Conservation (phyloP, 1,139 yeast species). For the Yamadazyma dendronema region DNA sequence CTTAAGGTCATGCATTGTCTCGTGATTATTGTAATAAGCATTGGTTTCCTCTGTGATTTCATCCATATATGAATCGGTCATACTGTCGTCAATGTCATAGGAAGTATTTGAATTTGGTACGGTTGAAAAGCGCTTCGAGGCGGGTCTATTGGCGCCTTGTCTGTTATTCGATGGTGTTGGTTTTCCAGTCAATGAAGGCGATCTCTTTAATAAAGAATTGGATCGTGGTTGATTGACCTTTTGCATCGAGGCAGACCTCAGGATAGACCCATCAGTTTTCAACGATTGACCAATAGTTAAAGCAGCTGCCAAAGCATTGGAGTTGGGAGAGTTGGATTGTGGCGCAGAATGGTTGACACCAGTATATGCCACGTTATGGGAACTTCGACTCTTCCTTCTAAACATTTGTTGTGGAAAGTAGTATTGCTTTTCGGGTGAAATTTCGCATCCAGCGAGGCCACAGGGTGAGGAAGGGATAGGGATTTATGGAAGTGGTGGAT, state of each 20-base stretch:
- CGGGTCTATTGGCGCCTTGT: slow-evolving; percentile 11
- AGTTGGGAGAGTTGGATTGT: slow-evolving; percentile 33
- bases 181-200: slow-evolving; percentile 12
- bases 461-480: neutral
- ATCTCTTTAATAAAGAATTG: slow-evolving; percentile 14
- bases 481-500: neutral
- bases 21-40: slow-evolving; percentile 22
- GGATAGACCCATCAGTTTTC: slow-evolving; percentile 3
- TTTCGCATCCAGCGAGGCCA: neutral
- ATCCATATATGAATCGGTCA: slow-evolving; percentile 29
- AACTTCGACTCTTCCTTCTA: slow-evolving; percentile 34
- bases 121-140: slow-evolving; percentile 10
- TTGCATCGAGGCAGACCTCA: slow-evolving; percentile 12
- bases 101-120: slow-evolving; percentile 5
- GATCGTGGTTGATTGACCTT: slow-evolving; percentile 5
- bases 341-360: slow-evolving; percentile 44
- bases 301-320: slow-evolving; percentile 48
- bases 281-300: slow-evolving; percentile 37
- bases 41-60: slow-evolving; percentile 27
- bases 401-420: slow-evolving; percentile 25
- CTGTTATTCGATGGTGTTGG: neutral
- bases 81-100: slow-evolving; percentile 30
- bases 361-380: slow-evolving; percentile 38
- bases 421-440: neutral
- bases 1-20: slow-evolving; percentile 26